phyloP scores from a whole-genome alignment of 2,329 filamentous ascomycete genomes.

The Pseudocercospora ulei region DNA sequence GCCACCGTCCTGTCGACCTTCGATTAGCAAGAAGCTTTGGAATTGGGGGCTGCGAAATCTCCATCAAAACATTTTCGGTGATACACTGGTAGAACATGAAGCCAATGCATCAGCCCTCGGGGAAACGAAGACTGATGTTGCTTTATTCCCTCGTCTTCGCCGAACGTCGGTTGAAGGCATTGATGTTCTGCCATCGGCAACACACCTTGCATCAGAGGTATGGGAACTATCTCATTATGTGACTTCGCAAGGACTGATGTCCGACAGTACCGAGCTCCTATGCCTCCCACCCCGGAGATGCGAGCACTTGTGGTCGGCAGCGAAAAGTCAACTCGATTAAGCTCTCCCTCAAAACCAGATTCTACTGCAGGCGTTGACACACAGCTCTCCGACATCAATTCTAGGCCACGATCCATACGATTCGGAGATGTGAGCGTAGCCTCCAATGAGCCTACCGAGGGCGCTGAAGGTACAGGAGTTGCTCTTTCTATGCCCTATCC shows the following conservation, averaged over 20 bases:
- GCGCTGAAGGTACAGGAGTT: too few relatives aligned
- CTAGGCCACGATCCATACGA: neutral
- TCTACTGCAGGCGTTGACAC: neutral
- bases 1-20: neutral
- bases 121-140: neutral
- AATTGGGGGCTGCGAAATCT: neutral
- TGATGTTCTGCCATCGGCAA: slow-evolving; percentile 1
- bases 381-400: neutral
- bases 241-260: neutral
- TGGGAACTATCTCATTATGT: neutral
- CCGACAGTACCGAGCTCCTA: neutral
- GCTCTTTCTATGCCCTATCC: neutral
- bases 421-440: neutral
- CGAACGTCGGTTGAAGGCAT: slow-evolving; percentile 1
- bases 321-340: neutral
- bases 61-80: slow-evolving; percentile 1
- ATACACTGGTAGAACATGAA: neutral
- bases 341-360: neutral
- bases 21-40: neutral
- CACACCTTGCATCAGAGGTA: neutral
- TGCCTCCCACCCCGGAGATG: neutral
- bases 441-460: neutral
- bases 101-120: neutral
- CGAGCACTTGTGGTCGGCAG: neutral
- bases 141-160: neutral